Percentiles rank a stretch among this genome's conserved stretches.
phyloP scores from a whole-genome alignment of 2,329 filamentous ascomycete species.

The Cytospora chrysosperma region DNA sequence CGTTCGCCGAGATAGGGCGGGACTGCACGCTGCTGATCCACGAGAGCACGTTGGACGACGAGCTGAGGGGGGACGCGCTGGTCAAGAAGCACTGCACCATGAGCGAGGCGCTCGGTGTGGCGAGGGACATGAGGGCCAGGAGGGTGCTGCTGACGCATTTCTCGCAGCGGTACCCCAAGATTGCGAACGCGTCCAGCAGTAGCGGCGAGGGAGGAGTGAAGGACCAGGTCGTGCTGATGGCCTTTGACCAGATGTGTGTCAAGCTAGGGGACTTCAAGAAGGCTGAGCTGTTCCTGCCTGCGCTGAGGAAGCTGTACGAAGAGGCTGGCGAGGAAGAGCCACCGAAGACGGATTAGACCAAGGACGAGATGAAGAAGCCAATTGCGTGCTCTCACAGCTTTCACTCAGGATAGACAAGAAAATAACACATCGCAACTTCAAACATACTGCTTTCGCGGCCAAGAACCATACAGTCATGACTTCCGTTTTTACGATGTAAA shows the following conservation, averaged over 20 bases:
- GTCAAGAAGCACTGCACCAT: constrained; percentile 92
- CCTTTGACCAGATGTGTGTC: constrained; percentile 77
- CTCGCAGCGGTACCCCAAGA: constrained; percentile 86
- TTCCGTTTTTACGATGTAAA: not conserved
- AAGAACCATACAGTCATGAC: too few species aligned
- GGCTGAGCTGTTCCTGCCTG: constrained; percentile 61
- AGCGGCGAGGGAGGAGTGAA: constrained; percentile 35
- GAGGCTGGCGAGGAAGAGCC: constrained; percentile 33
- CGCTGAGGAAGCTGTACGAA: constrained; percentile 57
- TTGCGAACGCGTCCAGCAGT: constrained; percentile 33
- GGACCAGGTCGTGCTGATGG: constrained; percentile 65
- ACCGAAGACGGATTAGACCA: not conserved
- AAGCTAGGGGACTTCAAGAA: constrained; percentile 68
- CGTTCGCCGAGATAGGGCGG: constrained; percentile 69
- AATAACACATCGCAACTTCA: not conserved
- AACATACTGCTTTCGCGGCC: not conserved
- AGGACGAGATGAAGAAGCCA: not conserved
- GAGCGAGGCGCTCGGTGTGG: constrained; percentile 78
- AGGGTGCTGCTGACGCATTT: constrained; percentile 90
- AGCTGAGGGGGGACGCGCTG: constrained; percentile 71
- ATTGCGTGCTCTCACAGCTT: not conserved
- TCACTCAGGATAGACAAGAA: not conserved
- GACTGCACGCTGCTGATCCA: constrained; percentile 84
- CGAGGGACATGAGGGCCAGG: constrained; percentile 73
- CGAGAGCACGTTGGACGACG: constrained; percentile 94